Conservation (phyloP, 495 filamentous ascomycete species). For the Penicillium pancosmium region DNA sequence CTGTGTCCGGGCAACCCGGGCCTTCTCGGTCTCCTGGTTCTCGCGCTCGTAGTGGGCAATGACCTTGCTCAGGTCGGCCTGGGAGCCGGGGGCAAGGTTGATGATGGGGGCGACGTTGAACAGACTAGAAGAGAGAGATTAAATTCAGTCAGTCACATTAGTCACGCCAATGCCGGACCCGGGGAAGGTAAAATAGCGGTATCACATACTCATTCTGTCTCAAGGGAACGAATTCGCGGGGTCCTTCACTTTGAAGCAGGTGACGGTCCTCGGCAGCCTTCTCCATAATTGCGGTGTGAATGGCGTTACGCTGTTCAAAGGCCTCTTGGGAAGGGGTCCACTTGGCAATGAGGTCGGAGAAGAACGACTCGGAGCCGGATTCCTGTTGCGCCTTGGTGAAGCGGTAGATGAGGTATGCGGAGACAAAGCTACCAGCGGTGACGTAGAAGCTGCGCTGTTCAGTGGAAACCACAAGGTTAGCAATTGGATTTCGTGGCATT, state of each 20-base stretch:
- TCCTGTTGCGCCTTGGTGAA: slow-evolving; percentile 46
- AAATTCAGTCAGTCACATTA: neutral
- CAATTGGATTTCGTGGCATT: slow-evolving; percentile 14
- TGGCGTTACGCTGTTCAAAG: slow-evolving; percentile 61
- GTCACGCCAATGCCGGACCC: neutral
- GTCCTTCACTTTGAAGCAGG: slow-evolving; percentile 60
- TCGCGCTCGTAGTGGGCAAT: slow-evolving; percentile 64
- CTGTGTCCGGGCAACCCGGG: slow-evolving; percentile 46
- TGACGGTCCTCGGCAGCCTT: slow-evolving; percentile 69
- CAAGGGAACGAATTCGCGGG: slow-evolving; percentile 52
- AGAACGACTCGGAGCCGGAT: slow-evolving; percentile 50
- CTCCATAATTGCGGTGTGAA: slow-evolving; percentile 67
- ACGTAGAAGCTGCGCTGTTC: slow-evolving; percentile 68
- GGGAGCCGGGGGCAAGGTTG: slow-evolving; percentile 65
- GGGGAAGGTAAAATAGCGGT: neutral
- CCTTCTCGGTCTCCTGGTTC: slow-evolving; percentile 56
- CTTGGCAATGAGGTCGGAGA: slow-evolving; percentile 61
- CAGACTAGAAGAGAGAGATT: slow-evolving; percentile 12
- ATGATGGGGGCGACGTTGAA: slow-evolving; percentile 62
- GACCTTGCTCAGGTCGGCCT: slow-evolving; percentile 60
- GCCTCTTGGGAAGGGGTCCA: slow-evolving; percentile 51
- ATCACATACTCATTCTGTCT: slow-evolving; percentile 69
- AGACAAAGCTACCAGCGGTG: slow-evolving; percentile 59
- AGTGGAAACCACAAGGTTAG: slow-evolving; percentile 19
- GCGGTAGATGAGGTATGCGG: slow-evolving; percentile 59